These are phyloP conservation scores for Epichloe sp. DNA, from an alignment of 2,329 filamentous ascomycete genomes.

Conservation along the genomic window DNA sequence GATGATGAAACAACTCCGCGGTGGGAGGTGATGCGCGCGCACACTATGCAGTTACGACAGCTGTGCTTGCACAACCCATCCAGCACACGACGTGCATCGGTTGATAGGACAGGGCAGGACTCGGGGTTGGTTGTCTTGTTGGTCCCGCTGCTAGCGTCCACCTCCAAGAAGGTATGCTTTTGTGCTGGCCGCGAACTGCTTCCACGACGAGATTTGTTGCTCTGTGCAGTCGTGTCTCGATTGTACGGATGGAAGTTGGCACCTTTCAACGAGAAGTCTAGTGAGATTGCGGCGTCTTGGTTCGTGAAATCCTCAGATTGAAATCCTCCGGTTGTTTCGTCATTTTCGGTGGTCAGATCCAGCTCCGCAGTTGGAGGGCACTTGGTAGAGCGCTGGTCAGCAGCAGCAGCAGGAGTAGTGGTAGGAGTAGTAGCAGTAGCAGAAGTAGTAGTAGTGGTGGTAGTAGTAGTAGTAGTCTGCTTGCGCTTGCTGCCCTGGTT, in stretches of 20 bases:
- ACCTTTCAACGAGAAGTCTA: constrained; percentile 16
- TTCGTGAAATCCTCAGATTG: constrained; percentile 21
- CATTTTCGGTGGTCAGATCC: constrained; percentile 18
- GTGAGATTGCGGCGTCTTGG: constrained; percentile 21
- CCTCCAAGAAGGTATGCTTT: constrained; percentile 11
- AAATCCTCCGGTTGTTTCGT: constrained; percentile 22
- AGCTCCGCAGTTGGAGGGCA: constrained; percentile 10
- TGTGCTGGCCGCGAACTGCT: constrained; percentile 15
- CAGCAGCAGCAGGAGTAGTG: not conserved
- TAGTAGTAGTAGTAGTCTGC: not conserved
- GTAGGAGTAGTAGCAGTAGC: not conserved
- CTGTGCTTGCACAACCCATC: constrained; percentile 41
- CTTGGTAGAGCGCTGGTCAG: not conserved
- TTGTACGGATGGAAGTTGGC: constrained; percentile 5
- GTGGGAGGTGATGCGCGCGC: constrained; percentile 38
- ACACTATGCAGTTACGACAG: constrained; percentile 44
- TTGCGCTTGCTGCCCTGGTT: constrained; percentile 31
- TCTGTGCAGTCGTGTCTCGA: constrained; percentile 11
- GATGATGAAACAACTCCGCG: constrained; percentile 24
- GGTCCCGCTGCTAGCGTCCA: constrained; percentile 12
- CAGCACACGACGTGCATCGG: constrained; percentile 38
- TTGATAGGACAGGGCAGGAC: constrained; percentile 34
- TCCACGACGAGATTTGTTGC: constrained; percentile 13
- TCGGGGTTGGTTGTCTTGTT: constrained; percentile 15
- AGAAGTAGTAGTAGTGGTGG: not conserved